A percentile compares a stretch with the other conserved stretches of the same genome.
These are phyloP conservation scores for Linum tenue DNA, from an alignment of 345 rosid genomes.

Conservation along the genomic window DNA sequence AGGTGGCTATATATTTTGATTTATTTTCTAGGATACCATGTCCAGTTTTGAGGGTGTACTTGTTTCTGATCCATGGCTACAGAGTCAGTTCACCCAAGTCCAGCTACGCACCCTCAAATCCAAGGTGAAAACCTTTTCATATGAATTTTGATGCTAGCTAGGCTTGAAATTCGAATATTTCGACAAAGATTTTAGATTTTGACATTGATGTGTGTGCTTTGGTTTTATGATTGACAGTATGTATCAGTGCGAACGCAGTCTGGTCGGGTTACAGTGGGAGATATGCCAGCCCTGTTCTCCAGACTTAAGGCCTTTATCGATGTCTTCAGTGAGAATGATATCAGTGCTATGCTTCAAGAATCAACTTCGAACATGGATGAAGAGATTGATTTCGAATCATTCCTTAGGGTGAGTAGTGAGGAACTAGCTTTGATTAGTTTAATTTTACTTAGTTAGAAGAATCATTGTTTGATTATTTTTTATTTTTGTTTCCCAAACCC, in stretches of 20 bases:
- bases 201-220: neutral
- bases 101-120: conserved; percentile 92
- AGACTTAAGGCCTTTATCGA: conserved; percentile 65
- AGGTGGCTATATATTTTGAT: too few species aligned
- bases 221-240: conserved; percentile 31
- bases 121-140: conserved; percentile 32
- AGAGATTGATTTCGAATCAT: conserved; percentile 79
- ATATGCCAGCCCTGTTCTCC: conserved; percentile 58
- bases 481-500: neutral
- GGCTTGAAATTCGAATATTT: neutral
- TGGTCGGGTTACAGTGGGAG: conserved; percentile 46
- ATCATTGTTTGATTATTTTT: neutral
- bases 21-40: conserved; percentile 25
- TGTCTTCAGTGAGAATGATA: conserved; percentile 50
- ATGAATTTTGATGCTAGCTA: neutral
- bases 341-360: conserved; percentile 51
- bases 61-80: conserved; percentile 96
- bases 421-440: conserved; percentile 9
- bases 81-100: conserved; percentile 99
- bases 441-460: neutral
- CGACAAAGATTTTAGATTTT: neutral
- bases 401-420: conserved; percentile 45
- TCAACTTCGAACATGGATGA: conserved; percentile 33
- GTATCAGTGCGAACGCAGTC: conserved; percentile 49
- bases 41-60: conserved; percentile 72